These are phyloP conservation scores for Saccharomycopsis babjevae DNA, from an alignment of 805 yeast genomes.

Conservation along the genomic window DNA sequence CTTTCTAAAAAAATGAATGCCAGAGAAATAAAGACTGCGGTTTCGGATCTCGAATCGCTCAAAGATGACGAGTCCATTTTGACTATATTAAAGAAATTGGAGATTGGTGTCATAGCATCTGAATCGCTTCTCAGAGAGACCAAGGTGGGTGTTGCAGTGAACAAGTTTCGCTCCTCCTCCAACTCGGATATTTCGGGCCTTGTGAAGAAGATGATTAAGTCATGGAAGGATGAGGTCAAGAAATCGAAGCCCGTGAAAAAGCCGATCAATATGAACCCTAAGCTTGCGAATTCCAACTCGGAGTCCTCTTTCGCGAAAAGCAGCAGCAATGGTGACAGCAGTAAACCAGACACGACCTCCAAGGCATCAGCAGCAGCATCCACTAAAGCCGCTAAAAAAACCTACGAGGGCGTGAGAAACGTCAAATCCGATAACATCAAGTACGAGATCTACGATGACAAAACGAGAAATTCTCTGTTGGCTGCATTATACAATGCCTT, in stretches of 20 bases:
- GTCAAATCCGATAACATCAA: constrained; percentile 74
- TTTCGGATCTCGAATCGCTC: constrained; percentile 66
- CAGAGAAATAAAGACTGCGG: constrained; percentile 61
- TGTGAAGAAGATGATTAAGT: constrained; percentile 73
- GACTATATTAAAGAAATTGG: constrained; percentile 54
- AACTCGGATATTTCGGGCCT: constrained; percentile 57
- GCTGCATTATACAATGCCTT: constrained; percentile 81
- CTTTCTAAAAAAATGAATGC: constrained; percentile 39
- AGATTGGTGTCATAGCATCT: constrained; percentile 69
- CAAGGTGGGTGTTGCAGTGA: constrained; percentile 94
- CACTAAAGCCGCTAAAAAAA: background rate
- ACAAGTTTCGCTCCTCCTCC: constrained; percentile 62
- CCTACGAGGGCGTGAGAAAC: constrained; percentile 47
- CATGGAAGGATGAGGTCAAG: constrained; percentile 85
- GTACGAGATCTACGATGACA: constrained; percentile 57
- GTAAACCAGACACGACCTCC: constrained; percentile 9
- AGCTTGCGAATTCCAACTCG: constrained; percentile 21
- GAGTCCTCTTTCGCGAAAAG: background rate
- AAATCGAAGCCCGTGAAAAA: constrained; percentile 31
- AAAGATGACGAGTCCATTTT: constrained; percentile 52
- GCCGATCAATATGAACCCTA: constrained; percentile 24
- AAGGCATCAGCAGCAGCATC: background rate
- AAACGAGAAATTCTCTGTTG: constrained; percentile 76
- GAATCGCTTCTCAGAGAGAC: constrained; percentile 85
- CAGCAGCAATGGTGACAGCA: constrained; percentile 10